Conservation (phyloP, 2,329 filamentous ascomycete genomes). For the Penicillium sp. region DNA sequence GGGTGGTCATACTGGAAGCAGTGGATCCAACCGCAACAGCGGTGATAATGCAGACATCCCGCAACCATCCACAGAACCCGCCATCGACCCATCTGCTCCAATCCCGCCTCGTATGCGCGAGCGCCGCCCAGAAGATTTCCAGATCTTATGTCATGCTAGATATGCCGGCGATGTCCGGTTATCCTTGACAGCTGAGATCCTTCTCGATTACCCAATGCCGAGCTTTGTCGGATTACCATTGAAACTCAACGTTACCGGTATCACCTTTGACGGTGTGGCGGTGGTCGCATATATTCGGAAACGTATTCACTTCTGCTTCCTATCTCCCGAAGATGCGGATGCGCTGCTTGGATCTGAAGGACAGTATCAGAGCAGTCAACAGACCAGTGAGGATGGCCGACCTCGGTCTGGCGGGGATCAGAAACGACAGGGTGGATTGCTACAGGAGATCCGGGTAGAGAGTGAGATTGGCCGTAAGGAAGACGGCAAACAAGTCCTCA, state of each 20-base stretch:
- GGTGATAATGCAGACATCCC: constrained; percentile 34
- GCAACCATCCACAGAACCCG: constrained; percentile 28
- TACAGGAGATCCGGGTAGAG: constrained; percentile 94
- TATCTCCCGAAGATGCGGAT: constrained; percentile 88
- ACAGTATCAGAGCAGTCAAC: constrained; percentile 40
- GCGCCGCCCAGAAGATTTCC: constrained; percentile 81
- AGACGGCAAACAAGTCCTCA: constrained; percentile 89
- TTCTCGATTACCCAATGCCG: constrained; percentile 97
- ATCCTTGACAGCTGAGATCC: constrained; percentile 89
- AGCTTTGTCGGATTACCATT: constrained; percentile 96
- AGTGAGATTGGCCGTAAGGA: constrained; percentile 96
- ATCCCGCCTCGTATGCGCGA: constrained; percentile 68
- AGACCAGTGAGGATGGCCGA: constrained; percentile 38
- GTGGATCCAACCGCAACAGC: constrained; percentile 37
- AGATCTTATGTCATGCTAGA: constrained; percentile 87
- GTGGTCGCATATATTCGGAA: constrained; percentile 90
- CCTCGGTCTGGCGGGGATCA: constrained; percentile 43
- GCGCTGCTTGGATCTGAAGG: constrained; percentile 66
- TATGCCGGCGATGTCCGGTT: constrained; percentile 89
- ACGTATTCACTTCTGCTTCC: constrained; percentile 89
- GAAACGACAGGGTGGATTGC: constrained; percentile 70
- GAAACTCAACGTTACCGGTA: constrained; percentile 90
- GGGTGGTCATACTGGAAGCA: constrained; percentile 28
- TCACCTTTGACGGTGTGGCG: constrained; percentile 94
- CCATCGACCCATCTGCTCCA: constrained; percentile 31